phyloP scores from a whole-genome alignment of 208 protist species.

The Leishmania mexicana region DNA sequence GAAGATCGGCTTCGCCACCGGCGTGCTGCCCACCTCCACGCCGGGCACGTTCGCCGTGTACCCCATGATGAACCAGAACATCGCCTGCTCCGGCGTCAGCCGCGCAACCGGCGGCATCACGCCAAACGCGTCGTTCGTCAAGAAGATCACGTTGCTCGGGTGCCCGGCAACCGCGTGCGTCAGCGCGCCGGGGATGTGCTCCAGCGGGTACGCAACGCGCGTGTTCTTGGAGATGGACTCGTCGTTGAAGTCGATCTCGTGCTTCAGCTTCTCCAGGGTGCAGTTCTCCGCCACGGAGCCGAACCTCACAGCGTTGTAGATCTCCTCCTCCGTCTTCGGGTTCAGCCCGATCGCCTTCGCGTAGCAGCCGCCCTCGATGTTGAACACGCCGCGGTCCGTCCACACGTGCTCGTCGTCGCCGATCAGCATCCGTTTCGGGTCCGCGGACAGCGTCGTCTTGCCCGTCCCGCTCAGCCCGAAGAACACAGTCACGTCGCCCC shows the following conservation, averaged over 20 bases:
- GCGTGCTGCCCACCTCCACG: constrained; percentile 93
- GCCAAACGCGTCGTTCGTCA: constrained; percentile 98
- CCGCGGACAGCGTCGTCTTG: constrained; percentile 94
- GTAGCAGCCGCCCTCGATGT: constrained; percentile 95
- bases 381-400: constrained; percentile 90
- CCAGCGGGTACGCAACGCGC: constrained; percentile 94
- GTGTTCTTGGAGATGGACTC: constrained; percentile 97
- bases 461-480: constrained; percentile 93
- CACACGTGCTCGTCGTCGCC: constrained; percentile 95
- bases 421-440: constrained; percentile 87
- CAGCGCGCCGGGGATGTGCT: constrained; percentile 94
- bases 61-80: constrained; percentile 95
- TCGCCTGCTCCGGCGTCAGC: constrained; percentile 93
- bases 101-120: constrained; percentile 96
- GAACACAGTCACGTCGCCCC: constrained; percentile 85
- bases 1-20: constrained; percentile 93
- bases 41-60: constrained; percentile 95
- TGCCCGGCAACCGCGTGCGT: constrained; percentile 76
- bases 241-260: constrained; percentile 94
- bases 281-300: constrained; percentile 92
- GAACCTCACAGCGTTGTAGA: constrained; percentile 90
- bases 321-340: constrained; percentile 91
- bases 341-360: constrained; percentile 92
- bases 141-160: constrained; percentile 96
- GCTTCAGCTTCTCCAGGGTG: constrained; percentile 53